These are phyloP conservation scores for Aspergillus awamori DNA, from an alignment of 2,329 filamentous ascomycete species.

Conservation along the genomic window DNA sequence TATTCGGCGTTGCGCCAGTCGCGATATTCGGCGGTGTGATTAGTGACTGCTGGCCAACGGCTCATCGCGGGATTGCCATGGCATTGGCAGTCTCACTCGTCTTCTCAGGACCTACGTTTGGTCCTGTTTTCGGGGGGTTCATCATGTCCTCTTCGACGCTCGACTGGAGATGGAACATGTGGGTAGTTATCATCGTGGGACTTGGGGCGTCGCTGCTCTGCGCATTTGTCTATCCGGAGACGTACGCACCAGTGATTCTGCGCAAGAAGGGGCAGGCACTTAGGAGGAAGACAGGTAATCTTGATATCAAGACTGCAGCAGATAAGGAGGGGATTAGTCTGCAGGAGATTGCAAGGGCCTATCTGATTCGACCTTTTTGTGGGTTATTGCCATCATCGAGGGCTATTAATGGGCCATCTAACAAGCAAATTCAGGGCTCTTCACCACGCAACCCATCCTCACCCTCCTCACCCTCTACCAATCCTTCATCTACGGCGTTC, in stretches of 20 bases:
- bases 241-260: background rate
- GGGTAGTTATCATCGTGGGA: conserved; percentile 1
- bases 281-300: background rate
- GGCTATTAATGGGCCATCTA: background rate
- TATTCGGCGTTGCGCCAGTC: conserved; percentile 48
- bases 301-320: background rate
- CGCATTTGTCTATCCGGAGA: background rate
- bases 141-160: background rate
- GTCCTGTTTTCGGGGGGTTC: background rate
- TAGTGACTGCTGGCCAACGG: conserved; percentile 41
- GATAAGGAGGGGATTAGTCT: background rate
- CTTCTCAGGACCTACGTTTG: conserved; percentile 8
- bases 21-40: conserved; percentile 46
- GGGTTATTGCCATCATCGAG: no score
- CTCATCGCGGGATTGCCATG: conserved; percentile 4
- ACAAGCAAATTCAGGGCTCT: background rate
- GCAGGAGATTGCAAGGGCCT: background rate
- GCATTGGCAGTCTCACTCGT: conserved; percentile 16
- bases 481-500: background rate
- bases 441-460: background rate
- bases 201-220: background rate
- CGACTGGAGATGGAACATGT: conserved; percentile 6
- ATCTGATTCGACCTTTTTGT: background rate
- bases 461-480: background rate
- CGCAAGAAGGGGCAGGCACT: background rate